Evolutionary conservation across 2,329 filamentous ascomycete genomes (phyloP).

Genomic region (Hypoxylon sp.): DNA sequence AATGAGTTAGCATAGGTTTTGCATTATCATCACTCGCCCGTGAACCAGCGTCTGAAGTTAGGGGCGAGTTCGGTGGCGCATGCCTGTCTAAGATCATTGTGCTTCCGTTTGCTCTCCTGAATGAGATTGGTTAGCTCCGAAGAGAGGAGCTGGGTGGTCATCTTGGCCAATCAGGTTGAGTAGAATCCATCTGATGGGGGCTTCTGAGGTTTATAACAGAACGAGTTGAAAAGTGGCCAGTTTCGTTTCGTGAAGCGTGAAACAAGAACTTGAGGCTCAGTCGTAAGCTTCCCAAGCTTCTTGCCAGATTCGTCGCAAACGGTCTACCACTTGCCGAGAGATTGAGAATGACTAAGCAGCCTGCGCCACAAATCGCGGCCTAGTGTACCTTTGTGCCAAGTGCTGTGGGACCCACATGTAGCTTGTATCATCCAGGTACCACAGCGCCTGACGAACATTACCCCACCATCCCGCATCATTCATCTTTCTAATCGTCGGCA

Average conservation of each 20-base stretch:
- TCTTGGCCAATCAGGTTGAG: conserved; percentile 60
- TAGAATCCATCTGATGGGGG: conserved; percentile 45
- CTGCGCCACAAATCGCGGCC: not conserved
- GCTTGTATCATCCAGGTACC: conserved; percentile 10
- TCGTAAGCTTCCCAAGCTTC: conserved; percentile 42
- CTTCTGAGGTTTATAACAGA: not conserved
- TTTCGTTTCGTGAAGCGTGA: not conserved
- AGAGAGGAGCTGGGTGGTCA: conserved; percentile 91
- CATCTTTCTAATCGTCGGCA: conserved; percentile 16
- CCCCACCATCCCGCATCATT: conserved; percentile 47
- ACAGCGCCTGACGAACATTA: conserved; percentile 25
- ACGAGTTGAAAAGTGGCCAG: not conserved
- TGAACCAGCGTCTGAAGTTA: not conserved
- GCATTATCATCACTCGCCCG: conserved; percentile 8
- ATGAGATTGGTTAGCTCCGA: conserved; percentile 91
- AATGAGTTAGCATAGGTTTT: conserved; percentile 18
- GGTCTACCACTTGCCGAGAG: conserved; percentile 9
- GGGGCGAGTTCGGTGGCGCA: conserved; percentile 46
- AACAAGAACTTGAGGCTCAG: conserved; percentile 13
- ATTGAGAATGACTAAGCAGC: conserved; percentile 37
- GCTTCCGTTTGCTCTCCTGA: conserved; percentile 95
- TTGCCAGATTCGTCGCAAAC: conserved; percentile 49
- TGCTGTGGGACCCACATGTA: conserved; percentile 3
- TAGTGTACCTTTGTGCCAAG: not conserved
- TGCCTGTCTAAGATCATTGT: conserved; percentile 88